These are phyloP conservation scores for Saccharomyces hybrid DNA, from an alignment of 1,139 yeast genomes.

Conservation along the genomic window DNA sequence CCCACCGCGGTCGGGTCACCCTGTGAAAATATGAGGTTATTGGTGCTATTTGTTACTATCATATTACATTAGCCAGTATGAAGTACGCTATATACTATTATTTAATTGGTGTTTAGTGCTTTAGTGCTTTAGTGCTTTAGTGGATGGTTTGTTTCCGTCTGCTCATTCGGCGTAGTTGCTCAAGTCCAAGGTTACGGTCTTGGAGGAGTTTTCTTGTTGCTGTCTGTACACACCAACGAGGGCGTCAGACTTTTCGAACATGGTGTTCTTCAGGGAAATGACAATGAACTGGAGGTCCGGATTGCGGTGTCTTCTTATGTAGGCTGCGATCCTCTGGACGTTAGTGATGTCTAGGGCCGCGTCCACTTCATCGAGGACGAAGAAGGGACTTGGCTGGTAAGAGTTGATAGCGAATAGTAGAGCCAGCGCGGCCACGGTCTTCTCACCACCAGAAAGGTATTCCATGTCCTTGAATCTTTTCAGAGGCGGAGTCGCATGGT, in stretches of 20 bases:
- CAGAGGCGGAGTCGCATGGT: constrained; percentile 96
- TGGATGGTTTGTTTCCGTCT: background rate
- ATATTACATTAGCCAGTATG: background rate
- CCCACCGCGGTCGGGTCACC: constrained; percentile 4
- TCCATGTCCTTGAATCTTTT: constrained; percentile 93
- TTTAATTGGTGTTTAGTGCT: background rate
- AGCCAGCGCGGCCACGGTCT: constrained; percentile 93
- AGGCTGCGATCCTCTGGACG: constrained; percentile 77
- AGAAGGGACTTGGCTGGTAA: constrained; percentile 89
- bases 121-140: background rate
- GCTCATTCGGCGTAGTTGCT: constrained; percentile 45
- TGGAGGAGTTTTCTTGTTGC: constrained; percentile 67
- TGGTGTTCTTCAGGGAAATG: constrained; percentile 78
- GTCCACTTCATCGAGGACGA: constrained; percentile 92
- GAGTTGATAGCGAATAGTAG: constrained; percentile 86
- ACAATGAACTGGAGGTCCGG: constrained; percentile 87
- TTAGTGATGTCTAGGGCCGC: constrained; percentile 92
- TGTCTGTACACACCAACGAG: constrained; percentile 91
- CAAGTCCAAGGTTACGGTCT: constrained; percentile 67
- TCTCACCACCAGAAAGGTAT: constrained; percentile 91
- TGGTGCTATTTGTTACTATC: background rate
- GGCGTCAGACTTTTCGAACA: constrained; percentile 84
- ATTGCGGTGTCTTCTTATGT: constrained; percentile 69
- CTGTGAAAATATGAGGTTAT: background rate
- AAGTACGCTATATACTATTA: background rate